Conservation (phyloP, 176 grass and related monocot genomes). For the Pontederia paniculata region DNA sequence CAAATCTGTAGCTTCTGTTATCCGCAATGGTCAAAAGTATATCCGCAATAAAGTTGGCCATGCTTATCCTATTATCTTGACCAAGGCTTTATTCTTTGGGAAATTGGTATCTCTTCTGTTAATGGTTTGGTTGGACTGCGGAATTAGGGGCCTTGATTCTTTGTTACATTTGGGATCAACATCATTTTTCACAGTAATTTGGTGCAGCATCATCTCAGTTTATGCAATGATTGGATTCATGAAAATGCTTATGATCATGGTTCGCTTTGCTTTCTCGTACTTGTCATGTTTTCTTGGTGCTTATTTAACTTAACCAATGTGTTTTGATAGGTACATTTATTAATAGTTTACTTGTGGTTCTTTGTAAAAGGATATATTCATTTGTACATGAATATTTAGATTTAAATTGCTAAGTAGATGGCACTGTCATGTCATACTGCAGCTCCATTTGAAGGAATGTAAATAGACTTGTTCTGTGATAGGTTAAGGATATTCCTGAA, state of each 20-base stretch:
- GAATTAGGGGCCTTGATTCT: conserved; percentile 83
- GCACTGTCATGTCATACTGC: no score
- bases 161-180: conserved; percentile 72
- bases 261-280: conserved; percentile 25
- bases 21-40: conserved; percentile 43
- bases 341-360: not conserved
- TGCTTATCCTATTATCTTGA: conserved; percentile 50
- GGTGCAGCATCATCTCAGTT: conserved; percentile 71
- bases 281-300: conserved; percentile 13
- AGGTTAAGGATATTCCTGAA: no score
- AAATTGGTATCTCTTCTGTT: conserved; percentile 59
- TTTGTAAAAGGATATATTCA: no score
- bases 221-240: conserved; percentile 82
- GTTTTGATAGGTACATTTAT: conserved; percentile 5
- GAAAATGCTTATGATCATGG: conserved; percentile 60
- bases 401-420: no score
- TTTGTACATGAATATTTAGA: no score
- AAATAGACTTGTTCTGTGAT: no score
- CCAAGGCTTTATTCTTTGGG: conserved; percentile 61
- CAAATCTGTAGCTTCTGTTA: conserved; percentile 23
- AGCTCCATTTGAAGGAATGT: no score
- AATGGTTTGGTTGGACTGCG: conserved; percentile 85
- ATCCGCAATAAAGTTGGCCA: conserved; percentile 34
- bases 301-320: no score
- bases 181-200: conserved; percentile 76